phyloP scores from a whole-genome alignment of 345 rosid species.

The Capsella bursapastoris region DNA sequence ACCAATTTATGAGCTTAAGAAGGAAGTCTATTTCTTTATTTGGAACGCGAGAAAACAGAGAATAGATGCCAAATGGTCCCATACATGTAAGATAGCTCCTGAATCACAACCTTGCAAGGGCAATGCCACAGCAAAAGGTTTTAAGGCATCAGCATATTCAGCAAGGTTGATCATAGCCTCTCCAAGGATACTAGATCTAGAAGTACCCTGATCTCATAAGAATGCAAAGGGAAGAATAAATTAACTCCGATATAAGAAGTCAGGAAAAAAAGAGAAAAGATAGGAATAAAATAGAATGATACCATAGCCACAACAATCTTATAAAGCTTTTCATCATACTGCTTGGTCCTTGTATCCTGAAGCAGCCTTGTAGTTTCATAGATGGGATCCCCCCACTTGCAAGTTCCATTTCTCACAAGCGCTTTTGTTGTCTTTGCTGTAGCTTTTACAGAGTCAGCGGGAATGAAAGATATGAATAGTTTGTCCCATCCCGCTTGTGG shows the following conservation, averaged over 20 bases:
- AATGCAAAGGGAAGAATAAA: conserved; percentile 34
- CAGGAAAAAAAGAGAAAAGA: background rate
- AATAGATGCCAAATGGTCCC: conserved; percentile 45
- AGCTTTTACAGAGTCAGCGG: conserved; percentile 92
- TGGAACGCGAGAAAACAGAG: conserved; percentile 18
- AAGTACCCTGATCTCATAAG: conserved; percentile 71
- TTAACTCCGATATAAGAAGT: background rate
- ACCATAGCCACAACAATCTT: conserved; percentile 91
- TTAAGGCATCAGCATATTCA: conserved; percentile 86
- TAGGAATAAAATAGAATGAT: conserved; percentile 20
- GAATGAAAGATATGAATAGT: conserved; percentile 83
- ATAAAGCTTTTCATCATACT: conserved; percentile 80
- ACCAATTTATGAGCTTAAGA: conserved; percentile 30
- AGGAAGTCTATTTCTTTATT: conserved; percentile 10
- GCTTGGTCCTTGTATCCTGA: conserved; percentile 77
- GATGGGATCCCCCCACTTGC: conserved; percentile 99
- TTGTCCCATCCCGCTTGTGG: conserved; percentile 98
- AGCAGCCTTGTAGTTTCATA: conserved; percentile 97
- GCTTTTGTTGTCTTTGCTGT: conserved; percentile 94
- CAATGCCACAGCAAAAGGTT: conserved; percentile 67
- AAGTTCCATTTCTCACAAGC: conserved; percentile 90
- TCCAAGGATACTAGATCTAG: conserved; percentile 89
- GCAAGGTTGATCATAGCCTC: conserved; percentile 93
- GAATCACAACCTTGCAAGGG: conserved; percentile 89
- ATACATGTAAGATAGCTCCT: conserved; percentile 91